Evolutionary conservation across 1,284 basidiomycete species (phyloP).

Genomic region (Puccinia coronata): DNA sequence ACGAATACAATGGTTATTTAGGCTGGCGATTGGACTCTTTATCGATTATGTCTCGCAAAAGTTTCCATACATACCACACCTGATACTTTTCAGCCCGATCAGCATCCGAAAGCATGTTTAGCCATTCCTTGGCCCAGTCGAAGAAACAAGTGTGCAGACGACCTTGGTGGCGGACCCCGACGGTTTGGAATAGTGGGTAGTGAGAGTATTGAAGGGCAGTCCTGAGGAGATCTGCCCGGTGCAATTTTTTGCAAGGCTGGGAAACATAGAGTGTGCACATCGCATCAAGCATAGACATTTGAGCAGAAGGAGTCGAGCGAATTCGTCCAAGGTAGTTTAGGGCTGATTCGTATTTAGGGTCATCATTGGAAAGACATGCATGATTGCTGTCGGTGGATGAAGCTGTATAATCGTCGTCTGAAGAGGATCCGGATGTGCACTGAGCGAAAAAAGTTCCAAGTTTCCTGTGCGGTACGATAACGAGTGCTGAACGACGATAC

Average conservation of each 20-base stretch:
- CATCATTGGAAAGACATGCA: neutral
- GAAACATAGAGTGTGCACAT: neutral
- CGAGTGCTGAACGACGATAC: neutral
- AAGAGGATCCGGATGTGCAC: neutral
- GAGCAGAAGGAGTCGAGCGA: neutral
- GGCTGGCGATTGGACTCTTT: neutral
- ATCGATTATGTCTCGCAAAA: neutral
- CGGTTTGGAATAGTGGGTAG: conserved; percentile 1
- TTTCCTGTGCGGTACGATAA: neutral
- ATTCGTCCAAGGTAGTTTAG: neutral
- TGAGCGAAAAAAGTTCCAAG: neutral
- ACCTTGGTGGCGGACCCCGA: neutral
- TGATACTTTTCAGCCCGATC: neutral
- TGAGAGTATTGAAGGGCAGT: neutral
- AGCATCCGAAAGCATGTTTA: neutral
- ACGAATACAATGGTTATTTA: neutral
- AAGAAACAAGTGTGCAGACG: neutral
- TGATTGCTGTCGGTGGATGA: neutral
- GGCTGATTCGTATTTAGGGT: neutral
- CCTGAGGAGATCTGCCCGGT: neutral
- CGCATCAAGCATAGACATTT: neutral
- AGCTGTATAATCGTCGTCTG: too few species aligned
- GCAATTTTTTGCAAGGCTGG: neutral
- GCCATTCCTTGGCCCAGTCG: conserved; percentile 1
- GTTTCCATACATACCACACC: neutral